Base-by-base conservation (phyloP, 495 filamentous ascomycete species). In the Lasiosphaeria hispida region DNA sequence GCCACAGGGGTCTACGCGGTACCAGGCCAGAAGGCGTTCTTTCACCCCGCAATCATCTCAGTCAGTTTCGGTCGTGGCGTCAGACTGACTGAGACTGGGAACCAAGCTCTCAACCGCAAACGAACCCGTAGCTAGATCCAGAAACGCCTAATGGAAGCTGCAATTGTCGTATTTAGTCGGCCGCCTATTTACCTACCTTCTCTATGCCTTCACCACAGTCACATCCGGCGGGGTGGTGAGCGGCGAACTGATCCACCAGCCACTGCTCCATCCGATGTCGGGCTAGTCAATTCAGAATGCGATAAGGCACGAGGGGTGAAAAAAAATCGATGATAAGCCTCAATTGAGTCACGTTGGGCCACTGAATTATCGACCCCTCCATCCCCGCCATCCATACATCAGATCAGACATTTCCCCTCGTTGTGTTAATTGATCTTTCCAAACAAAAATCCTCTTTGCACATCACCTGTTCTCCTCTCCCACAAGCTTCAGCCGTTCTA, bases 281-380 rank as follows among this genome's bases (percentile, higher is more conserved):
- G 49, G 15, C 49, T 36, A 52, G 15, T 34, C 10, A 47, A 52
- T 11, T 15, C 38, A 23, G 15, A 10, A 15, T 14, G 36, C 36
- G 49, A 52, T 52, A 52, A 52, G 49, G 33, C 9, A 14, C 18
- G 15, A 35, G 5, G 33, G 47, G 17, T 30, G 18, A 52, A 52
- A 52, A 52, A 52, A 52, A 36, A 15, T 18, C 15, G 43, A 10
- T 19, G 49, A 52, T 52, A 52, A 52, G 49, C 10, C 36, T 34
- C 49, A 52, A 52, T 52, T 40, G 49, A 52, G 49, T 52, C 49
- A 52, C 49, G 49, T 18, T 34, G 35, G 15, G n/a, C 49, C 49
- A 14, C 13, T 15, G 34, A 39, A 15, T 34, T 15, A 52, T 34
- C 49, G 10, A 52, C 49, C 35, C 49, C 49, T 38, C 49, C 49